A percentile compares a stretch with the other conserved stretches of the same genome.
Evolutionary conservation across 2,329 filamentous ascomycete genomes (phyloP).

Genomic region (Camptophora hylomeconis): DNA sequence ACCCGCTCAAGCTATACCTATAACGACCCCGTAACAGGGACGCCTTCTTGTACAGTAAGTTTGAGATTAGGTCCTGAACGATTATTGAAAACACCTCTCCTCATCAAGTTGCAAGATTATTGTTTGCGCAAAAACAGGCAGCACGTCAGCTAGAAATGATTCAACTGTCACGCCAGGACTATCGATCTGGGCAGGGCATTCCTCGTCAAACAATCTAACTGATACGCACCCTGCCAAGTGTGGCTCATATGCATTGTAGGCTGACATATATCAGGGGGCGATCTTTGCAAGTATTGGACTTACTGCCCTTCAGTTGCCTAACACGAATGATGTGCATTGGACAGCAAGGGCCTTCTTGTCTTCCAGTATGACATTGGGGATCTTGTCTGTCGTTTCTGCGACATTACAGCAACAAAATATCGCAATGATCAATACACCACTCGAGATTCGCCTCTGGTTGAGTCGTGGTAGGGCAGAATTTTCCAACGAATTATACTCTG

Average conservation of each 20-base stretch:
- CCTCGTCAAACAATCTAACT: no score
- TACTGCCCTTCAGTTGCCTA: slow-evolving; percentile 7
- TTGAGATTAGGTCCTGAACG: no score
- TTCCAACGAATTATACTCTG: not conserved
- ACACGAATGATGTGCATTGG: slow-evolving; percentile 8
- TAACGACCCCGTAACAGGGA: no score
- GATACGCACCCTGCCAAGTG: no score
- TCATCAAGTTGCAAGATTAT: no score
- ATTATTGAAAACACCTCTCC: no score
- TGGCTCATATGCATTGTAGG: not conserved
- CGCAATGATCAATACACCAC: slow-evolving; percentile 5
- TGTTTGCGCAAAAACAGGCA: no score
- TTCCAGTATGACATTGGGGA: slow-evolving; percentile 6
- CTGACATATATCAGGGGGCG: slow-evolving; percentile 3
- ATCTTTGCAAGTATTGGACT: slow-evolving; percentile 9
- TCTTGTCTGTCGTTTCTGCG: slow-evolving; percentile 6
- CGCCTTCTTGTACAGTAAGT: no score
- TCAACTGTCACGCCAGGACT: no score
- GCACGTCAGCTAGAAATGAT: no score
- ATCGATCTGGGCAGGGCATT: no score
- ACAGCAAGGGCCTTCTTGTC: slow-evolving; percentile 5
- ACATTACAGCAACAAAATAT: slow-evolving; percentile 6
- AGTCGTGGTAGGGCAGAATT: slow-evolving; percentile 6
- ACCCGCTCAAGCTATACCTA: no score
- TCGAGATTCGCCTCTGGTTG: slow-evolving; percentile 6